These are phyloP conservation scores for Phytophthora tentaculata DNA, from an alignment of 352 stramenopile species.

Conservation along the genomic window DNA sequence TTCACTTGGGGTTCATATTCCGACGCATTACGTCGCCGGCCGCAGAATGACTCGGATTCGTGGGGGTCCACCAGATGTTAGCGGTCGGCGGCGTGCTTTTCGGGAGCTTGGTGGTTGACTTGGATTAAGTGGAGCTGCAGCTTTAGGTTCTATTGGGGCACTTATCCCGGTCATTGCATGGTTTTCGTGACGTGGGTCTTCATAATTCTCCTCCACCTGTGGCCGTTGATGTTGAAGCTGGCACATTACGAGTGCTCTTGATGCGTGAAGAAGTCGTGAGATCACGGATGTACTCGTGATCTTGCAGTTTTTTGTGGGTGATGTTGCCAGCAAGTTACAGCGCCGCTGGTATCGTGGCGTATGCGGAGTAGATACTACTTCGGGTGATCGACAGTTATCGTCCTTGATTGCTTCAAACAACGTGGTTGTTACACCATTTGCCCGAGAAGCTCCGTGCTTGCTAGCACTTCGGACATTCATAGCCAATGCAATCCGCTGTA, in stretches of 20 bases:
- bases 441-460: conserved; percentile 15
- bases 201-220: background rate
- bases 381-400: conserved; percentile 33
- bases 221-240: conserved; percentile 20
- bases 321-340: conserved; percentile 53
- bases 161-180: conserved; percentile 4
- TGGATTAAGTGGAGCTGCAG: conserved; percentile 9
- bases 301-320: conserved; percentile 61
- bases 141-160: background rate
- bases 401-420: conserved; percentile 64
- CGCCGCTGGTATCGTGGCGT: conserved; percentile 56
- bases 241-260: conserved; percentile 38
- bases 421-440: conserved; percentile 52
- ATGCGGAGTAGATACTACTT: conserved; percentile 33
- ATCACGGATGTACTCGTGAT: conserved; percentile 73
- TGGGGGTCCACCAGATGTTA: conserved; percentile 51
- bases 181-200: background rate
- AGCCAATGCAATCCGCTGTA: conserved; percentile 69
- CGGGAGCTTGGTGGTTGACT: conserved; percentile 15
- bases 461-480: conserved; percentile 55
- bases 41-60: conserved; percentile 52
- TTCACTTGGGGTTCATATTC: background rate
- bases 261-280: conserved; percentile 59
- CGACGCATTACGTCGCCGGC: conserved; percentile 20
- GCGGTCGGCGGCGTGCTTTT: conserved; percentile 32